Conservation (phyloP, 2,329 filamentous ascomycete species). For the Diatrype stigma region DNA sequence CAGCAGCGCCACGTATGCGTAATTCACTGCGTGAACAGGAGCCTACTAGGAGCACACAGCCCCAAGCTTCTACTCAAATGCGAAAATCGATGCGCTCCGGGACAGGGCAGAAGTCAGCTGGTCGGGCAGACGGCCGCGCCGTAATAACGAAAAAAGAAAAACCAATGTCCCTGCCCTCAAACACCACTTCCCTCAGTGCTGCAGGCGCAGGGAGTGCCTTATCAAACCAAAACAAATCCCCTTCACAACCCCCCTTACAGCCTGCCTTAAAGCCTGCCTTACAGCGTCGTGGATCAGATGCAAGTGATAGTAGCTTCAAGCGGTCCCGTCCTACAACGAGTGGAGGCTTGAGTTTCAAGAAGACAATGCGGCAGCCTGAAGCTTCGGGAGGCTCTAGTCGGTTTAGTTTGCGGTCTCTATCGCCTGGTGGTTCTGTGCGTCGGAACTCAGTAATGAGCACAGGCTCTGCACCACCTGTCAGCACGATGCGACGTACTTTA, state of each 20-base stretch:
- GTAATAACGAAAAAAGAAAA: conserved; percentile 6
- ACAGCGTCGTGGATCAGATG: conserved; percentile 56
- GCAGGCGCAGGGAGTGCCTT: conserved; percentile 7
- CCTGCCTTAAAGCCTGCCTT: conserved; percentile 35
- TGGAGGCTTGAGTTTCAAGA: conserved; percentile 60
- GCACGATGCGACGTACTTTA: conserved; percentile 42
- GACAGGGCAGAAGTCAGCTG: conserved; percentile 3
- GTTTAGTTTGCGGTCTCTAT: conserved; percentile 67
- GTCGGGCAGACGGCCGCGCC: conserved; percentile 4
- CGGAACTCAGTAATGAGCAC: conserved; percentile 39
- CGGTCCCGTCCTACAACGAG: conserved; percentile 48
- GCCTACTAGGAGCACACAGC: conserved; percentile 7
- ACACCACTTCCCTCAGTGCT: conserved; percentile 2
- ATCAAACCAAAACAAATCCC: conserved; percentile 17
- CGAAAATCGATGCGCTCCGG: conserved; percentile 25
- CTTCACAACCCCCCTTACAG: conserved; percentile 29
- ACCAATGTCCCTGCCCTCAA: conserved; percentile 7
- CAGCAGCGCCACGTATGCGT: conserved; percentile 31
- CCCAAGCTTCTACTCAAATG: conserved; percentile 17
- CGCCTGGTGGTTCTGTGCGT: conserved; percentile 56
- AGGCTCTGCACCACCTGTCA: conserved; percentile 33
- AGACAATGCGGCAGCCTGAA: conserved; percentile 62
- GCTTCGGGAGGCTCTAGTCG: conserved; percentile 47
- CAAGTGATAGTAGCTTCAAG: conserved; percentile 79
- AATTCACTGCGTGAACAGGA: conserved; percentile 42